phyloP scores from a whole-genome alignment of 2,329 filamentous ascomycete species.

The Talaromyces islandicus region DNA sequence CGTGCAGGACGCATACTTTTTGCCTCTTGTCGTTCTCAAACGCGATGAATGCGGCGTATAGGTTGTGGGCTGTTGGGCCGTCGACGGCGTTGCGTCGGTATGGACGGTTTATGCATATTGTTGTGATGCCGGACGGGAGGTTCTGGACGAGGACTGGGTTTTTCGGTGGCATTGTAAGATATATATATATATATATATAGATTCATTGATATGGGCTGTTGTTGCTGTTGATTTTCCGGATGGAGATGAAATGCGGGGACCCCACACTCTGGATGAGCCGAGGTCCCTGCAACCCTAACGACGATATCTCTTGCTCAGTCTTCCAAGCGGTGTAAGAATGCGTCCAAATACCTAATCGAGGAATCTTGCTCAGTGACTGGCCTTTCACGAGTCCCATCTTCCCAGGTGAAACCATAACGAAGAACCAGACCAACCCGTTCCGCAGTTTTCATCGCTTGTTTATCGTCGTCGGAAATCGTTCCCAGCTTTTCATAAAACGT shows the following conservation, averaged over 20 bases:
- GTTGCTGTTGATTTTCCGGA: not conserved
- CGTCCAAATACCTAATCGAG: constrained; percentile 9
- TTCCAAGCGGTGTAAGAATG: constrained; percentile 7
- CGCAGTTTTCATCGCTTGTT: constrained; percentile 7
- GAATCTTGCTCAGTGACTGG: constrained; percentile 9
- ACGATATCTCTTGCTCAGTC: not conserved
- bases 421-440: constrained; percentile 7
- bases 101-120: constrained; percentile 50
- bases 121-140: constrained; percentile 42
- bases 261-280: not conserved
- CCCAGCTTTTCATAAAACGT: constrained; percentile 4
- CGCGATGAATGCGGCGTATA: constrained; percentile 43
- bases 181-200: too few species aligned
- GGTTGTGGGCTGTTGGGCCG: constrained; percentile 40
- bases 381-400: constrained; percentile 3
- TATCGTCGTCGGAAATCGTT: constrained; percentile 4
- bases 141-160: constrained; percentile 8
- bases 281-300: not conserved
- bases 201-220: not conserved
- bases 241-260: not conserved
- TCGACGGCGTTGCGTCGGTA: constrained; percentile 50
- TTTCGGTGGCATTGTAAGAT: not conserved
- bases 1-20: constrained; percentile 49
- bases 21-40: constrained; percentile 48
- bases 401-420: constrained; percentile 9